Evolutionary conservation across 2,329 filamentous ascomycete species (phyloP), one percentile per base, ranked within the genome.

Genomic region (Alternaria infectoria): DNA sequence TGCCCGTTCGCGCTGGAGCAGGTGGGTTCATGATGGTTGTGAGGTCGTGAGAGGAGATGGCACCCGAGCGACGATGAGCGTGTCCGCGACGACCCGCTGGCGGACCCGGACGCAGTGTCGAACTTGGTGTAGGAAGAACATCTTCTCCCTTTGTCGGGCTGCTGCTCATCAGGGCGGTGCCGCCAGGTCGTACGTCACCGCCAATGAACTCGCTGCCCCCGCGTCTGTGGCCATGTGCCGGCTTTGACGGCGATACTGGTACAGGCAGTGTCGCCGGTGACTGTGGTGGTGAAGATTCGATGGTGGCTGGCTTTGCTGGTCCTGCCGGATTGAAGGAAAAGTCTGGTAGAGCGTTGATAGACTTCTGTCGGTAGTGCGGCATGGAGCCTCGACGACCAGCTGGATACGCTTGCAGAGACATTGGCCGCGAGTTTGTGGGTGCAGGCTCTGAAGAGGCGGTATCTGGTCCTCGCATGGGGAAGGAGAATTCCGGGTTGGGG

Each of bases 161-260:
- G 12, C 88, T 87, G 78, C 88, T 91, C 81, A 92, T 84, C 82
- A 80, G 85, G 79, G 70, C 88, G 83, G 69, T 86, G 81, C 80
- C 74, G 73, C 83, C 82, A 71, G 79, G 68, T 72, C 83, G 81
- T 46, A 81, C 81, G 70, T 90, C 91, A 8, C 91, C 92, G 40
- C 93, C 93, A 50, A 96, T 91, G 73, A 96, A 93, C 77, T 97
- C 93, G 77, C 93, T 97, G 26, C 89, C 91, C 57, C 91, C 91
- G 73, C 94, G 88, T 72, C 90, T 87, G 75, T 93, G 91, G 57
- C 77, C 77, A 21, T 90, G 89, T 30, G 82, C 81, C 23, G 86
- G 82, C 64, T 88, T 85, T 19, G 86, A 83, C 17, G 89, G 85
- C 26, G 82, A 81, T 13, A 75, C 72, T 3, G 81, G 79, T 12